Conservation (phyloP, 2,329 filamentous ascomycete genomes). For the Fusarium tupiense region DNA sequence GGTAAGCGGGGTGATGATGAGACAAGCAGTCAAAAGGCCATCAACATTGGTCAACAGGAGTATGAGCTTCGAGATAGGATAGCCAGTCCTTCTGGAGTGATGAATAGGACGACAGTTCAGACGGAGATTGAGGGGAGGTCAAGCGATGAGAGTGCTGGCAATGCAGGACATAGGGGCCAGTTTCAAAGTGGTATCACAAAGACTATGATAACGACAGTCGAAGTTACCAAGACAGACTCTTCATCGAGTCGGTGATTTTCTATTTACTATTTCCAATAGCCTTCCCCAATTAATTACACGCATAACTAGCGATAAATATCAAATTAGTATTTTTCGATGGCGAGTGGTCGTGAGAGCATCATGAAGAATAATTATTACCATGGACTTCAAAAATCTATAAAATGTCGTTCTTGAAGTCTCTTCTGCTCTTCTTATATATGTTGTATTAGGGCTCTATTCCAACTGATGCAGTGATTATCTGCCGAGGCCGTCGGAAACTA, state of each 20-base stretch:
- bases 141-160: slow-evolving; percentile 40
- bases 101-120: slow-evolving; percentile 33
- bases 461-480: neutral
- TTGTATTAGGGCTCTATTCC: neutral
- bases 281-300: too few species aligned
- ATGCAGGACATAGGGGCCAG: neutral
- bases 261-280: neutral
- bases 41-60: slow-evolving; percentile 35
- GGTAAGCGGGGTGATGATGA: slow-evolving; percentile 37
- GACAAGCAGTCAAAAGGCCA: slow-evolving; percentile 44
- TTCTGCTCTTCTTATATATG: neutral
- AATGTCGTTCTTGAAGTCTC: neutral
- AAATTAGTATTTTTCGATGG: neutral
- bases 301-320: neutral
- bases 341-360: neutral
- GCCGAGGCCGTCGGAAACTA: neutral
- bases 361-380: neutral
- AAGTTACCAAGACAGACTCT: slow-evolving; percentile 20
- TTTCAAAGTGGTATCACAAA: slow-evolving; percentile 40
- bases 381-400: too few species aligned
- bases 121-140: slow-evolving; percentile 35
- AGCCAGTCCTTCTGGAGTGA: slow-evolving; percentile 4
- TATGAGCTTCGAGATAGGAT: slow-evolving; percentile 44
- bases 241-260: neutral
- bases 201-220: slow-evolving; percentile 43